phyloP scores from a whole-genome alignment of 495 filamentous ascomycete species.

The Penicillium tannophilum region DNA sequence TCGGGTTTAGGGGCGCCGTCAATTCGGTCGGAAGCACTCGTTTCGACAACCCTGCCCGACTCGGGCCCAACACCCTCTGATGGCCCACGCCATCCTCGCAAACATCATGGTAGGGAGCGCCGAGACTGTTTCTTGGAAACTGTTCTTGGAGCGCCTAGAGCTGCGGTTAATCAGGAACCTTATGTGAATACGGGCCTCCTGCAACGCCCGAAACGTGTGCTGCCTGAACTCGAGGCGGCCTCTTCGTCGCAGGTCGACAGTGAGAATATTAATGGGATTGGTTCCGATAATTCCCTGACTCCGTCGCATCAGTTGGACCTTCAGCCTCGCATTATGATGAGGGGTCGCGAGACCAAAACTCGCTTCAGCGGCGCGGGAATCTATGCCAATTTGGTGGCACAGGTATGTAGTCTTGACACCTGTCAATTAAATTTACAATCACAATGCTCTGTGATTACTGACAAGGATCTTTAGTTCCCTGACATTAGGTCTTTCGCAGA shows the following conservation, averaged over 20 bases:
- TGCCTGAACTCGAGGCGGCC: slow-evolving; percentile 14
- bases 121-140: slow-evolving; percentile 46
- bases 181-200: slow-evolving; percentile 36
- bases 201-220: slow-evolving; percentile 33
- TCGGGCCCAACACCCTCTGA: slow-evolving; percentile 8
- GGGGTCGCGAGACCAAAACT: slow-evolving; percentile 46
- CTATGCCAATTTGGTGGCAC: slow-evolving; percentile 45
- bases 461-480: slow-evolving; percentile 33
- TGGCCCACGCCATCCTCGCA: slow-evolving; percentile 6
- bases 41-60: slow-evolving; percentile 19
- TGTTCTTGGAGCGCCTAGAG: slow-evolving; percentile 46
- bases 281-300: slow-evolving; percentile 26
- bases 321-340: slow-evolving; percentile 45
- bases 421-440: not conserved
- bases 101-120: slow-evolving; percentile 25
- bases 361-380: slow-evolving; percentile 48
- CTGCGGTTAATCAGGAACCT: slow-evolving; percentile 42
- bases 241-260: slow-evolving; percentile 15
- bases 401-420: slow-evolving; percentile 29
- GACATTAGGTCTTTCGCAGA: slow-evolving; percentile 46
- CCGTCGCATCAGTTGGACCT: slow-evolving; percentile 44
- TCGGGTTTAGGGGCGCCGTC: slow-evolving; percentile 35
- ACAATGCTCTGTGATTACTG: not conserved
- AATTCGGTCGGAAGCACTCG: slow-evolving; percentile 33
- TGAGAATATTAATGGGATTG: slow-evolving; percentile 14